Conservation (phyloP, 805 yeast genomes). For the Lachancea sp. region DNA sequence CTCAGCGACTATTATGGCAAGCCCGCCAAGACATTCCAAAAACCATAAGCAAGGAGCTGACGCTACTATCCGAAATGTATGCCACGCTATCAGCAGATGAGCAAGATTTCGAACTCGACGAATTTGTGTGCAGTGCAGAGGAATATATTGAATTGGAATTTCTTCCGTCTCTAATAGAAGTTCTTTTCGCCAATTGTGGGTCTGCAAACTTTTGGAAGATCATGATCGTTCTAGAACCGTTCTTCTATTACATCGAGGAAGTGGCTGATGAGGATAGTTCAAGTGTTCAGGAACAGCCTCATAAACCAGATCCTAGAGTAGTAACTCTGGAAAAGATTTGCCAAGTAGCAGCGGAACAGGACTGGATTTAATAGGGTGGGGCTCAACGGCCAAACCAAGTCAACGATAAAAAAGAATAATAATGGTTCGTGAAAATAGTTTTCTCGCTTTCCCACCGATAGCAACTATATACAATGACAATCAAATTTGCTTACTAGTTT, state of each 20-base stretch:
- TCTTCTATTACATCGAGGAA: constrained; percentile 33
- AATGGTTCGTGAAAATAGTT: too few species aligned
- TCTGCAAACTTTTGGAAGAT: constrained; percentile 30
- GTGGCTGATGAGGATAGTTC: constrained; percentile 23
- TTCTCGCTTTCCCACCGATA: not conserved
- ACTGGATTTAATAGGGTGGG: constrained; percentile 34
- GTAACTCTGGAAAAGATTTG: constrained; percentile 33
- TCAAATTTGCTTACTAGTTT: constrained; percentile 23
- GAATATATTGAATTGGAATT: constrained; percentile 33
- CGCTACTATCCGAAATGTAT: constrained; percentile 32
- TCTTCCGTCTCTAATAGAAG: constrained; percentile 29
- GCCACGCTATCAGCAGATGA: constrained; percentile 33
- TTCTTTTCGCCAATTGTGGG: constrained; percentile 28
- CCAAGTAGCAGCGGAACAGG: constrained; percentile 33
- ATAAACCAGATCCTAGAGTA: constrained; percentile 32
- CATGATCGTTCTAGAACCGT: constrained; percentile 32
- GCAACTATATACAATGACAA: not conserved
- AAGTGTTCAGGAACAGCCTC: constrained; percentile 9
- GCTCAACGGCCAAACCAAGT: too few species aligned
- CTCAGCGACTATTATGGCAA: constrained; percentile 30
- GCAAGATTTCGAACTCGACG: constrained; percentile 33
- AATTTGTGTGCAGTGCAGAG: constrained; percentile 34
- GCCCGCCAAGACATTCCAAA: constrained; percentile 33
- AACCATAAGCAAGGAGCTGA: constrained; percentile 31
- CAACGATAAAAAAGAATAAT: too few species aligned